A percentile compares a stretch with the other conserved stretches of the same genome.
Evolutionary conservation across 2,329 filamentous ascomycete species (phyloP).

Genomic region (Fusarium sororula): DNA sequence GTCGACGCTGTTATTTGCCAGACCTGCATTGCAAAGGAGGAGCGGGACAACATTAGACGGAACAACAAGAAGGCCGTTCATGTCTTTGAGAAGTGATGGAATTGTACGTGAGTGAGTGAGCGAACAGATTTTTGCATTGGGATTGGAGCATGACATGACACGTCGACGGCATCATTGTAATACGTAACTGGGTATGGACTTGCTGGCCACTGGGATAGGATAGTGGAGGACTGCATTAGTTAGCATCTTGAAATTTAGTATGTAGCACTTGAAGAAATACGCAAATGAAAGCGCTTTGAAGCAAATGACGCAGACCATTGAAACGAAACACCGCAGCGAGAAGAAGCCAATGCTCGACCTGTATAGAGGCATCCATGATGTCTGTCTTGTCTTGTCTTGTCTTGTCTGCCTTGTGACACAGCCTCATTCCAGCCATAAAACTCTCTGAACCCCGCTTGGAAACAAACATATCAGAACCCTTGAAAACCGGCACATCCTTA

Average conservation of each 20-base stretch:
- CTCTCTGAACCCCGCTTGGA: slow-evolving; percentile 5
- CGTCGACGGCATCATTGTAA: background rate
- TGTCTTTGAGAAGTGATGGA: background rate
- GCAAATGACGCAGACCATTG: background rate
- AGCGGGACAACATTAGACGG: slow-evolving; percentile 2
- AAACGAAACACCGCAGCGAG: background rate
- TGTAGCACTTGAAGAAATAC: background rate
- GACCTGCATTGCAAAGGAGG: slow-evolving; percentile 1
- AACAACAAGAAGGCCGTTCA: background rate
- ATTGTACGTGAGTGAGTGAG: too few species aligned
- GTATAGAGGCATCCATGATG: background rate
- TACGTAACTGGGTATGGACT: background rate
- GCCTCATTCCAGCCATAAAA: slow-evolving; percentile 4
- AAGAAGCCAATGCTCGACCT: background rate
- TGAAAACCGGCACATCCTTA: background rate
- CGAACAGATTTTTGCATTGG: background rate
- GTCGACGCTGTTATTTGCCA: slow-evolving; percentile 13
- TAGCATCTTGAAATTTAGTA: background rate
- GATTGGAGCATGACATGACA: background rate
- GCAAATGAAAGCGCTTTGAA: background rate
- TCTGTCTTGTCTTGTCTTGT: background rate
- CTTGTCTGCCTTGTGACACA: background rate
- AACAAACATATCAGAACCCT: background rate
- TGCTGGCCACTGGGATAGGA: background rate
- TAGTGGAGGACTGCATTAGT: background rate